Percentiles rank a stretch among this genome's conserved stretches.
phyloP scores from a whole-genome alignment of 306 rosid species.

The Oemleria cerasiformis region DNA sequence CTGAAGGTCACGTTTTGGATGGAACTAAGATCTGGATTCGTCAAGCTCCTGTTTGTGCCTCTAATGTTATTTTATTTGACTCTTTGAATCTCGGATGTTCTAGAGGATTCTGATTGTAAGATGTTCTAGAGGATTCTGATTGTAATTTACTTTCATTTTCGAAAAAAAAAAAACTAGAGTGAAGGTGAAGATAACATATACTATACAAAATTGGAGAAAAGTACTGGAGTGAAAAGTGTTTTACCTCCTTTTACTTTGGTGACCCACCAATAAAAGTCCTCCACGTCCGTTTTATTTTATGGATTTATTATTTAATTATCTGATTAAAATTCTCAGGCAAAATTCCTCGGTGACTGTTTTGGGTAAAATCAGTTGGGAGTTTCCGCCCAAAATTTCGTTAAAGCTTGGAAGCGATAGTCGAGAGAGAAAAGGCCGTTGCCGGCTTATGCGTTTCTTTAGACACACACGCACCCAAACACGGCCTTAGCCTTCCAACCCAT shows the following conservation, averaged over 20 bases:
- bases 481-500: not conserved
- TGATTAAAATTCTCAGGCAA: not conserved
- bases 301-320: not conserved
- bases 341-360: not conserved
- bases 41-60: too few species aligned
- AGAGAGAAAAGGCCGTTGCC: conserved; percentile 3
- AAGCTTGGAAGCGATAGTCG: not conserved
- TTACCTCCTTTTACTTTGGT: too few species aligned
- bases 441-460: not conserved
- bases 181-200: too few species aligned
- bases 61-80: too few species aligned
- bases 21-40: too few species aligned
- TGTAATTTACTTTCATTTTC: too few species aligned
- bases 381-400: conserved; percentile 25
- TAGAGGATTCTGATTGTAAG: too few species aligned
- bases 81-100: too few species aligned
- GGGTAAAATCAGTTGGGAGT: conserved; percentile 9
- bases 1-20: too few species aligned
- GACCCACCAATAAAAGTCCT: not conserved
- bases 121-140: too few species aligned
- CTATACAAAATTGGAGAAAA: too few species aligned
- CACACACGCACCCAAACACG: conserved; percentile 23
- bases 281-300: not conserved
- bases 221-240: not conserved
- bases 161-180: too few species aligned